Conservation (phyloP, 345 rosid genomes). For the Citrus australasica region DNA sequence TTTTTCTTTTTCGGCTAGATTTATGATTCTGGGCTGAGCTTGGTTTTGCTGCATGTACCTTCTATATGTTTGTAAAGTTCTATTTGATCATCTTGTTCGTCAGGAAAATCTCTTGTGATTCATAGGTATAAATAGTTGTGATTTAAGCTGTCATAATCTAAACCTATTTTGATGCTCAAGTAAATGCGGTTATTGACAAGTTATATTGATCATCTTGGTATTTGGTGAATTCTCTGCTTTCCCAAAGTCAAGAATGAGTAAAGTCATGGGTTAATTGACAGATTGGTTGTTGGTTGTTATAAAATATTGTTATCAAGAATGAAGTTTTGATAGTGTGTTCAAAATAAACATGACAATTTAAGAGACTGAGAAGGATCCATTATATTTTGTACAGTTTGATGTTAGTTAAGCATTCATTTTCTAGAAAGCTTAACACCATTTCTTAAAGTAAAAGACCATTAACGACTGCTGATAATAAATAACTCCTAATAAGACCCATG, state of each 20-base stretch:
- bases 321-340: not conserved
- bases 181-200: not conserved
- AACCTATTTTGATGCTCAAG: not conserved
- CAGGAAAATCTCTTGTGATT: not conserved
- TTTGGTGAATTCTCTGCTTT: not conserved
- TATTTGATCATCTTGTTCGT: not conserved
- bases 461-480: not conserved
- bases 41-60: not conserved
- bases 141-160: not conserved
- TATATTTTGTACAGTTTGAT: not conserved
- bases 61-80: not conserved
- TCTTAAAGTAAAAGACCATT: too few relatives aligned
- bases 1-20: too few relatives aligned
- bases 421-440: not conserved
- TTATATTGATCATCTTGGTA: not conserved
- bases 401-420: not conserved
- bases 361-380: not conserved
- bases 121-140: not conserved
- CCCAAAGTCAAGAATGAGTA: not conserved
- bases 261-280: not conserved
- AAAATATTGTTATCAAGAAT: not conserved
- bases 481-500: not conserved
- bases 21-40: not conserved
- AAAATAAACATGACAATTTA: not conserved
- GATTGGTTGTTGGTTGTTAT: not conserved